Percentiles rank a stretch among this genome's conserved stretches.
phyloP scores from a whole-genome alignment of 805 yeast genomes.

The Starmerella potacharoeniae region DNA sequence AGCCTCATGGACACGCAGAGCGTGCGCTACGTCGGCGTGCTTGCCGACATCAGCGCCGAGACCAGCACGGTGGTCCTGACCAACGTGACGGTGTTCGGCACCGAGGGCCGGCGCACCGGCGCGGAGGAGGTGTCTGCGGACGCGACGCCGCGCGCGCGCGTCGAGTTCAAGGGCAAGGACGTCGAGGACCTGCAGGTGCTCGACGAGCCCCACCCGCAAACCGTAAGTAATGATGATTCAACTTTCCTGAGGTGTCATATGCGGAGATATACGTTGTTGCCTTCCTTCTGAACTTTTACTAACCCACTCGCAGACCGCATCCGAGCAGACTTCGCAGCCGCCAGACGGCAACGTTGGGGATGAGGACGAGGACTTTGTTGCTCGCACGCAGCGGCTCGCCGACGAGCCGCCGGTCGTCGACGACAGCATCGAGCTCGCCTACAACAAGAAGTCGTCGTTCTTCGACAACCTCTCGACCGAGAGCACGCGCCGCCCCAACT shows the following conservation, averaged over 20 bases:
- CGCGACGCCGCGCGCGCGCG: conserved; percentile 36
- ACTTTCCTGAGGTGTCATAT: conserved; percentile 23
- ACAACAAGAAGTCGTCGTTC: conserved; percentile 75
- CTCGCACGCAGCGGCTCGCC: conserved; percentile 14
- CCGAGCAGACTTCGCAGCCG: not conserved
- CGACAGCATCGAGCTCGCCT: conserved; percentile 31
- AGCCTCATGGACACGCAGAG: conserved; percentile 68
- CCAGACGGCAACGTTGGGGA: not conserved
- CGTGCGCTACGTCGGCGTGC: conserved; percentile 77
- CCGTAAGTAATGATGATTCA: conserved; percentile 25
- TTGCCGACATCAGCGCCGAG: conserved; percentile 79
- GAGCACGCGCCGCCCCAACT: conserved; percentile 23
- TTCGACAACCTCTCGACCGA: conserved; percentile 78
- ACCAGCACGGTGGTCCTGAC: conserved; percentile 78
- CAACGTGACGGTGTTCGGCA: conserved; percentile 73
- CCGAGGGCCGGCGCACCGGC: conserved; percentile 76
- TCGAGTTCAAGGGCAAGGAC: conserved; percentile 82
- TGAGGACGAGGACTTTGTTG: conserved; percentile 22
- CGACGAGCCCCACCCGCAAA: conserved; percentile 32
- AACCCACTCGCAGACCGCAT: conserved; percentile 18
- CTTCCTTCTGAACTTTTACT: conserved; percentile 35
- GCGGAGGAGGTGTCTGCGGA: conserved; percentile 40
- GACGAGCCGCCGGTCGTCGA: conserved; percentile 15
- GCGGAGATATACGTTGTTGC: conserved; percentile 31
- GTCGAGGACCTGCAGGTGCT: conserved; percentile 81